Evolutionary conservation across 768 basidiomycete species (phyloP).

Genomic region (Termitomyces sp.): DNA sequence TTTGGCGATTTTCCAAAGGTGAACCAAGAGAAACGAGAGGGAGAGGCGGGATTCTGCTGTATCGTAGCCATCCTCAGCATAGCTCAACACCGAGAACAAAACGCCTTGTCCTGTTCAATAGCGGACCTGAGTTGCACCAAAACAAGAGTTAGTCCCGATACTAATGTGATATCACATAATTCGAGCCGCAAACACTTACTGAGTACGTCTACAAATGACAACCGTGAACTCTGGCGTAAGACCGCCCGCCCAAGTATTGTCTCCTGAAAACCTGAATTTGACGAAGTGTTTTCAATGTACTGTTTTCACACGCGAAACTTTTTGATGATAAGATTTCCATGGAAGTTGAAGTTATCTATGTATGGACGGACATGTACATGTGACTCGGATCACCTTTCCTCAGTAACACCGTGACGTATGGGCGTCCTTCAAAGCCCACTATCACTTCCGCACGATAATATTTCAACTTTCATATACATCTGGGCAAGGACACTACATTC

Average conservation of each 20-base stretch:
- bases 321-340: background rate
- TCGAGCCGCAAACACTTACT: background rate
- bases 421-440: no score
- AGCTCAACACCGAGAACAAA: background rate
- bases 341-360: background rate
- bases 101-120: background rate
- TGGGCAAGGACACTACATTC: no score
- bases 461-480: no score
- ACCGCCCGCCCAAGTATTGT: background rate
- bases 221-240: background rate
- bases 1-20: constrained; percentile 13
- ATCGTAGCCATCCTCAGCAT: background rate
- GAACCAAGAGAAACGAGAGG: constrained; percentile 16
- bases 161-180: background rate
- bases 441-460: no score
- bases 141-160: background rate
- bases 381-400: no score
- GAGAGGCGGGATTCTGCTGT: background rate
- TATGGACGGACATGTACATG: background rate
- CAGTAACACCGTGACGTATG: no score
- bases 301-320: background rate
- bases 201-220: background rate
- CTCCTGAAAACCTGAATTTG: background rate
- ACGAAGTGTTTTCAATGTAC: background rate
- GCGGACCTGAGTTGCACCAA: background rate